Evolutionary conservation across 73 alveolate genomes (phyloP), one percentile per base, ranked within the genome.

Genomic region (Tetrahymena malaccensis): DNA sequence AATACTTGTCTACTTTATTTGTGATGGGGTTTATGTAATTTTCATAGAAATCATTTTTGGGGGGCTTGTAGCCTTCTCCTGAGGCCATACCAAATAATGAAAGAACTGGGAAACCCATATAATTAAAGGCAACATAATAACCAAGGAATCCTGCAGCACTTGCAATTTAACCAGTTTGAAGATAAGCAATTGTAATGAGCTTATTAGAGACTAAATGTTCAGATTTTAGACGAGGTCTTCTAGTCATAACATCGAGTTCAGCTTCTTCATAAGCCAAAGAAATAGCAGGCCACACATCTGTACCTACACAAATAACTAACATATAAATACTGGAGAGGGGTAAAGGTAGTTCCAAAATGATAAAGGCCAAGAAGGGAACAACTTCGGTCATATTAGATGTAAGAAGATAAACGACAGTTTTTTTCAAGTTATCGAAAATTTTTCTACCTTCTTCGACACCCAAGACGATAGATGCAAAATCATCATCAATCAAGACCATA

Each of bases 381-480:
- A 98, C 96, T 96, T 98, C 99, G 33, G 99, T 99, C 93, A 98
- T 97, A 93, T 98, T 98, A 17, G 99, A 96, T 22, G 98, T 70
- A n/a, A 98, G 96, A 55, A 96, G 94, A 95, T 98, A 98, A 38
- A 97, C 99, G 16, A 98, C 97, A 17, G 98, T 85, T 96, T 98
- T 98, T 95, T 98, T 98, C 43, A 99, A 96, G 94, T 98, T 99
- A 84, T 98, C 99, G 93, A 98, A 99, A 95, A 99, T 98, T 89
- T 97, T 97, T 95, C 99, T 98, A 40, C 99, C 99, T 98, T 99
- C 99, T 94, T 98, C 99, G 21, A 99, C 99, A 34, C 99, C 99
- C 85, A 97, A 97, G 57, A 99, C 99, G 9, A 99, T 99, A 58
- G 99, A 97, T 40, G 99, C 98, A 96, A 99, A 99, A 96, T 99